These are phyloP conservation scores for Monosporascus sp. DNA, from an alignment of 2,329 filamentous ascomycete genomes.

Conservation along the genomic window DNA sequence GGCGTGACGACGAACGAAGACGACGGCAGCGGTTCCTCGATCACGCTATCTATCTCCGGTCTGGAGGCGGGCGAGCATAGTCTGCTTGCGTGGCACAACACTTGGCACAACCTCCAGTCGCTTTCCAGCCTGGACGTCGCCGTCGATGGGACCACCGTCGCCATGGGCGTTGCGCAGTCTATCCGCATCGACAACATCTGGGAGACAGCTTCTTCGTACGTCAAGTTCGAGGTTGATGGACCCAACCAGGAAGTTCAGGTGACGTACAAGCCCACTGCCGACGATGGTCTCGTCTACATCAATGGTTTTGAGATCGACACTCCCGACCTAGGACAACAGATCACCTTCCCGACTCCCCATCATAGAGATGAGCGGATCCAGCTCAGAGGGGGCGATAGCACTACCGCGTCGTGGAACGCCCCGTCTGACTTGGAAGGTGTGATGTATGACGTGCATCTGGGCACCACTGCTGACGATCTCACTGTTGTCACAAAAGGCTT, in stretches of 20 bases:
- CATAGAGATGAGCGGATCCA: constrained; percentile 26
- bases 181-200: constrained; percentile 27
- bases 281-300: constrained; percentile 19
- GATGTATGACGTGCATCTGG: constrained; percentile 25
- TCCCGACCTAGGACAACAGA: constrained; percentile 15
- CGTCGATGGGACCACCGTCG: constrained; percentile 15
- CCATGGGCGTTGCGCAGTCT: constrained; percentile 14
- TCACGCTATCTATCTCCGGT: constrained; percentile 22
- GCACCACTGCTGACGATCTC: constrained; percentile 9
- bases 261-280: constrained; percentile 15
- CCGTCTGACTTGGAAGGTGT: constrained; percentile 3
- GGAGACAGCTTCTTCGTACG: constrained; percentile 23
- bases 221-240: constrained; percentile 17
- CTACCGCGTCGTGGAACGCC: constrained; percentile 18
- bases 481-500: constrained; percentile 4
- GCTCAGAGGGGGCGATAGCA: constrained; percentile 8
- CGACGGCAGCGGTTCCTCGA: constrained; percentile 5
- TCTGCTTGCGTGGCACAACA: constrained; percentile 26
- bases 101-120: constrained; percentile 21
- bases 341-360: constrained; percentile 23
- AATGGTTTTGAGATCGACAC: constrained; percentile 29
- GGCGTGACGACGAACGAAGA: constrained; percentile 22
- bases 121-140: constrained; percentile 19
- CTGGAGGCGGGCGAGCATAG: constrained; percentile 23
- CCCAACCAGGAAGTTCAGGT: constrained; percentile 19